These are phyloP conservation scores for Morella rubra DNA, from an alignment of 306 rosid species.

Conservation along the genomic window DNA sequence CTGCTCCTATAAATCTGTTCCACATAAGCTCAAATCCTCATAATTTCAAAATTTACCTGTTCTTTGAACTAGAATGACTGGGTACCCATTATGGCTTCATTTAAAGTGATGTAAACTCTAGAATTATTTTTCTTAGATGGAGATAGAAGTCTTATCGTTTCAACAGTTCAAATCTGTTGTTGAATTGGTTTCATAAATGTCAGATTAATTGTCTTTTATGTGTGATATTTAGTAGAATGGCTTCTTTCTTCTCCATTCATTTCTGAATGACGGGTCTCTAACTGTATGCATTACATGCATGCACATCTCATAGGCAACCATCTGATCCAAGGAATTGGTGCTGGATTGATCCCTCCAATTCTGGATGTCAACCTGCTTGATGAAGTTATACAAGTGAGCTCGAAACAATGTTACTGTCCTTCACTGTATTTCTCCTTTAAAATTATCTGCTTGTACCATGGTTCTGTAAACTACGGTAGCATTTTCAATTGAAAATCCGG, in stretches of 20 bases:
- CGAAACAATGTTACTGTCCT: not conserved
- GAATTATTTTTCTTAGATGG: conserved; percentile 1
- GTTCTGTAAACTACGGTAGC: not conserved
- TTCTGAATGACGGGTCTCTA: conserved; percentile 3
- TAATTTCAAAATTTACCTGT: not conserved
- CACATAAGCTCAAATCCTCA: not conserved
- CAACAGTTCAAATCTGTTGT: conserved; percentile 40
- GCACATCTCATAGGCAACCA: conserved; percentile 55
- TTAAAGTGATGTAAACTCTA: not conserved
- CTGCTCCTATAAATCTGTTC: not conserved
- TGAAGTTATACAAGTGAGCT: conserved; percentile 63
- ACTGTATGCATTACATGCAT: conserved; percentile 11
- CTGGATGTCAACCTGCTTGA: conserved; percentile 61
- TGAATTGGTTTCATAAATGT: conserved; percentile 1
- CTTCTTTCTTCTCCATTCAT: not conserved
- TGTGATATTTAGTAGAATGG: not conserved
- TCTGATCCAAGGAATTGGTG: conserved; percentile 80
- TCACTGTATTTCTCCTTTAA: not conserved
- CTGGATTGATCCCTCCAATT: conserved; percentile 54
- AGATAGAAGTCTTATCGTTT: conserved; percentile 11
- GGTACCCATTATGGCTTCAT: not conserved
- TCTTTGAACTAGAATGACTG: not conserved
- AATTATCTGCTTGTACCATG: not conserved
- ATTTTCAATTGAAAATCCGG: not conserved
- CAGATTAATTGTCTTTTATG: conserved; percentile 9